A percentile compares a stretch with the other conserved stretches of the same genome.
Conservation (phyloP, 176 grass and related monocot species). For the Chloris gayana region DNA sequence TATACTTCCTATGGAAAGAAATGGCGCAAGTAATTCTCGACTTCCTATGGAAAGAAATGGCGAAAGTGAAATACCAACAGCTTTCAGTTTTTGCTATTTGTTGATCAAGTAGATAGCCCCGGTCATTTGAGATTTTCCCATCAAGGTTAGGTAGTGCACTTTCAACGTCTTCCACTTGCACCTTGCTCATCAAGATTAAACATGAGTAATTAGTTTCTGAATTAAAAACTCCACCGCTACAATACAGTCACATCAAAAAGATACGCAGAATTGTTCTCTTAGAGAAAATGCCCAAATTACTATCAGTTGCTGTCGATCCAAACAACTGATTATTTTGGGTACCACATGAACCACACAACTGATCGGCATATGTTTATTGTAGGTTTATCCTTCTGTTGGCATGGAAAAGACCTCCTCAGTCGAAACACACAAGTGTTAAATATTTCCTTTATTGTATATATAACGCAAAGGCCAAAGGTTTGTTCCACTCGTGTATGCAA, state of each 20-base stretch:
- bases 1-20: not conserved
- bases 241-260: no score
- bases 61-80: conserved; percentile 35
- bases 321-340: not conserved
- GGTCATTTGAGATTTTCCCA: conserved; percentile 1
- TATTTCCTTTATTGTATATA: not conserved
- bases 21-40: conserved; percentile 2
- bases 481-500: not conserved
- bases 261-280: not conserved
- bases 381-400: not conserved
- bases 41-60: not conserved
- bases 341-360: not conserved
- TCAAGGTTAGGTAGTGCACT: conserved; percentile 13
- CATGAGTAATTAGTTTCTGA: no score
- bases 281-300: not conserved
- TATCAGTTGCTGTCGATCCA: not conserved
- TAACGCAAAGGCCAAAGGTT: not conserved
- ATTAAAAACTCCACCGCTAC: no score
- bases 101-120: not conserved
- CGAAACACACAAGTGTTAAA: not conserved
- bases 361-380: not conserved
- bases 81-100: not conserved
- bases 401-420: not conserved
- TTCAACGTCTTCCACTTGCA: conserved; percentile 29
- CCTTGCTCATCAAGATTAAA: not conserved